These are phyloP conservation scores for Calonectria pseudoturangicola DNA, from an alignment of 2,329 filamentous ascomycete species.

Conservation along the genomic window DNA sequence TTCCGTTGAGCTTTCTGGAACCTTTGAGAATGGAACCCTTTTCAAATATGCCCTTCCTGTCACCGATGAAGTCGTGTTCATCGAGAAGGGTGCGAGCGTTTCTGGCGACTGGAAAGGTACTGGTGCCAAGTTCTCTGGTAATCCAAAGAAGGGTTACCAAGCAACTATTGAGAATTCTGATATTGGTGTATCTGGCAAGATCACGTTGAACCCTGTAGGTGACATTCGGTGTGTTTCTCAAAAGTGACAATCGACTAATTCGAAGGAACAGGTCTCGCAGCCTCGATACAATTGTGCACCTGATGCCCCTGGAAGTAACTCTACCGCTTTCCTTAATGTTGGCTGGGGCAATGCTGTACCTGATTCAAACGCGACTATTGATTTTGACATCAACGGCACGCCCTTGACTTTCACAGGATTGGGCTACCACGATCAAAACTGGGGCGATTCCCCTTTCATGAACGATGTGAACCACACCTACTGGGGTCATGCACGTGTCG, in stretches of 20 bases:
- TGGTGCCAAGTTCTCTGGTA: conserved; percentile 1
- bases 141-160: not conserved
- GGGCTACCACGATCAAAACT: conserved; percentile 26
- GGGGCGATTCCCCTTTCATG: conserved; percentile 16
- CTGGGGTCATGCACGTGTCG: conserved; percentile 20
- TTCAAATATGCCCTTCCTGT: not conserved
- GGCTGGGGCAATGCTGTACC: conserved; percentile 8
- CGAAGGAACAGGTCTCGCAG: not conserved
- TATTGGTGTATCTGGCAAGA: not conserved
- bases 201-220: not conserved
- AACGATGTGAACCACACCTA: conserved; percentile 16
- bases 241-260: not conserved
- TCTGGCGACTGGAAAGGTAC: conserved; percentile 11
- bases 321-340: conserved; percentile 12
- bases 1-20: conserved; percentile 3
- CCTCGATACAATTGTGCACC: conserved; percentile 3
- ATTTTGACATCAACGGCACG: not conserved
- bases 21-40: conserved; percentile 20
- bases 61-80: not conserved
- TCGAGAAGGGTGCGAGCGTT: not conserved
- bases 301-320: not conserved
- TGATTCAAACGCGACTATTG: conserved; percentile 1
- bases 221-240: not conserved
- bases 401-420: conserved; percentile 1
- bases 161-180: conserved; percentile 1